Base-by-base conservation (phyloP, 306 rosid species). In the Herpetospermum pedunculosum region DNA sequence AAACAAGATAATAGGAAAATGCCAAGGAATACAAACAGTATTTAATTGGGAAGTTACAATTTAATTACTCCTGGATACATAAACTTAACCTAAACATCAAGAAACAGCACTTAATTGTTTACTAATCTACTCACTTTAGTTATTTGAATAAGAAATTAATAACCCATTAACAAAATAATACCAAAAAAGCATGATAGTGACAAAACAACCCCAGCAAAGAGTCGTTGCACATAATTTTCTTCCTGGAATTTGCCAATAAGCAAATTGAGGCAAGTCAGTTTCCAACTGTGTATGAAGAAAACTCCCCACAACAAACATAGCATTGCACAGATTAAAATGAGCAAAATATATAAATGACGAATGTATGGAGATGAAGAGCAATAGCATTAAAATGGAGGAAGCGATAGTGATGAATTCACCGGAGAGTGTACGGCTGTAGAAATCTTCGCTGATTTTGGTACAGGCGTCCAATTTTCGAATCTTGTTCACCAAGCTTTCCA, bases 401-500 rank as follows among this genome's bases (percentile, higher is more conserved):
- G 84, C 89, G 46, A 94, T 75, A 10, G 99, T 94, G 77, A 94
- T 91, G 65, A 94, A 80, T 74, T 97, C 99, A 12, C 99, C 99
- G 58, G 96, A 94, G 60, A 94, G 97, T 8, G 99, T 89, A 30
- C 99, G 95, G 81, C 90, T 87, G 78, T 91, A 94, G 84, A 94
- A 94, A 80, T 94, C 99, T 47, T 94, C 97, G 75, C 92, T 94
- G 85, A 94, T 91, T 85, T 94, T 94, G 8, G 99, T 97, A 71
- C 89, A 89, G 1, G 96, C 99, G 35, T 94, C 99, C 72, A 94
- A 78, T 77, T 79, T 94, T 15, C 99, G 96, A 70, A 94, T 92
- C 90, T 85, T 88, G 89, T 70, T 84, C 95, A 88, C 86, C 71
- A 94, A 68, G 70, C 69, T 55, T n/a, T 89, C 96, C 98, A 94